Percentiles rank a stretch among this genome's conserved stretches.
Evolutionary conservation across 2,329 filamentous ascomycete genomes (phyloP).

Genomic region (Fonsecaea monophora): DNA sequence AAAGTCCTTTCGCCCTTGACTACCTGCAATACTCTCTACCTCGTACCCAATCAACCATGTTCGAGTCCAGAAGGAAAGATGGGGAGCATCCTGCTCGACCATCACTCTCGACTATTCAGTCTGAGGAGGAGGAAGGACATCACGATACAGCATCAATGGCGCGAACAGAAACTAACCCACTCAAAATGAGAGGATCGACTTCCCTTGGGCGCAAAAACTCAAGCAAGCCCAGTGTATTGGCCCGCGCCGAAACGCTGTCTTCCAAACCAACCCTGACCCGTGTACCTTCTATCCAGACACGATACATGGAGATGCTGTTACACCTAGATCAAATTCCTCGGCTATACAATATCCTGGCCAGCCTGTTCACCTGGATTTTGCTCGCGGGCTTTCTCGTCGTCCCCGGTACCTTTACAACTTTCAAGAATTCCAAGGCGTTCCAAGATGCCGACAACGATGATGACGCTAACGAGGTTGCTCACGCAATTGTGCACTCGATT

Average conservation of each 20-base stretch:
- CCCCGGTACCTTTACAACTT: slow-evolving; percentile 59
- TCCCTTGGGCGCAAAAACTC: slow-evolving; percentile 20
- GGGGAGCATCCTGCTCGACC: slow-evolving; percentile 18
- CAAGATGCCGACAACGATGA: slow-evolving; percentile 40
- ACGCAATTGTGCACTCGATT: slow-evolving; percentile 44
- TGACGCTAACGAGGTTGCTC: slow-evolving; percentile 41
- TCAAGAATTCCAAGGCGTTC: slow-evolving; percentile 45
- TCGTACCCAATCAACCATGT: slow-evolving; percentile 12
- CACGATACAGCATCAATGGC: slow-evolving; percentile 3
- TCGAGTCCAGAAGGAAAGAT: slow-evolving; percentile 7
- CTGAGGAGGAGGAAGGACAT: slow-evolving; percentile 17
- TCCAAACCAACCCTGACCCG: slow-evolving; percentile 29
- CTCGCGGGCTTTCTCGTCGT: slow-evolving; percentile 62
- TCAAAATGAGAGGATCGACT: not conserved
- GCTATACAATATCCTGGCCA: slow-evolving; percentile 54
- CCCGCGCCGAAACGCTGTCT: slow-evolving; percentile 18
- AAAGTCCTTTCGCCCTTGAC: not conserved
- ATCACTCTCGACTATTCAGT: slow-evolving; percentile 30
- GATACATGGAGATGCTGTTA: slow-evolving; percentile 43
- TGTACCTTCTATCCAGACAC: slow-evolving; percentile 36
- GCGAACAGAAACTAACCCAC: slow-evolving; percentile 2
- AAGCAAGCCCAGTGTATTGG: not conserved
- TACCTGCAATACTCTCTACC: not conserved
- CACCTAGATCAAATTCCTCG: slow-evolving; percentile 44
- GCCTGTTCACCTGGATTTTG: slow-evolving; percentile 57